Conservation (phyloP, 2,329 filamentous ascomycete species). For the Colletotrichum melonis region DNA sequence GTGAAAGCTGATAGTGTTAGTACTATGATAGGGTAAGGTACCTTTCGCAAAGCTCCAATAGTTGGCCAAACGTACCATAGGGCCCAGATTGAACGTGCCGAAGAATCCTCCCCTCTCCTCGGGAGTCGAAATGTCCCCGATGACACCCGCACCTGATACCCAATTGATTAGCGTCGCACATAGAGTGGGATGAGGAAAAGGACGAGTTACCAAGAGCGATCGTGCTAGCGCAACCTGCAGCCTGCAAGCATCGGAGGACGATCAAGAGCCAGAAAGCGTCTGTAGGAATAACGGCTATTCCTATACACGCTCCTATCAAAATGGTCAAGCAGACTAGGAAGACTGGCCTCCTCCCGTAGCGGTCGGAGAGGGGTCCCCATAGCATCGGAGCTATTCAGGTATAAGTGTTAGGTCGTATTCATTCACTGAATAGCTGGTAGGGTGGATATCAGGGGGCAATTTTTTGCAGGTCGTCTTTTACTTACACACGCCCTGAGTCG, state of each 20-base stretch:
- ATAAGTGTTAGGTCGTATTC: background rate
- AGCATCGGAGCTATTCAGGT: slow-evolving; percentile 43
- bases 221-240: slow-evolving; percentile 47
- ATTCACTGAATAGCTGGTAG: no score
- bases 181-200: no score
- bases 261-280: slow-evolving; percentile 46
- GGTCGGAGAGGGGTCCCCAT: slow-evolving; percentile 49
- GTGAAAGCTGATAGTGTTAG: slow-evolving; percentile 46
- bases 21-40: background rate
- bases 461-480: no score
- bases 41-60: background rate
- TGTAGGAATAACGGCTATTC: slow-evolving; percentile 46
- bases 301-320: slow-evolving; percentile 45
- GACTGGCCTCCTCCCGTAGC: slow-evolving; percentile 44
- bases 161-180: background rate
- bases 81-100: slow-evolving; percentile 47
- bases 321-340: slow-evolving; percentile 45
- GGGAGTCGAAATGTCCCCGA: slow-evolving; percentile 46
- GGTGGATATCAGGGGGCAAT: no score
- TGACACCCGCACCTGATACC: slow-evolving; percentile 42
- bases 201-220: slow-evolving; percentile 41
- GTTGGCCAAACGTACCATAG: slow-evolving; percentile 38
- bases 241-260: slow-evolving; percentile 45
- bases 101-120: slow-evolving; percentile 48
- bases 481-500: slow-evolving; percentile 43